Percentiles rank a stretch among this genome's conserved stretches.
Conservation (phyloP, 2,329 filamentous ascomycete genomes). For the Arthrobotrys conoides region DNA sequence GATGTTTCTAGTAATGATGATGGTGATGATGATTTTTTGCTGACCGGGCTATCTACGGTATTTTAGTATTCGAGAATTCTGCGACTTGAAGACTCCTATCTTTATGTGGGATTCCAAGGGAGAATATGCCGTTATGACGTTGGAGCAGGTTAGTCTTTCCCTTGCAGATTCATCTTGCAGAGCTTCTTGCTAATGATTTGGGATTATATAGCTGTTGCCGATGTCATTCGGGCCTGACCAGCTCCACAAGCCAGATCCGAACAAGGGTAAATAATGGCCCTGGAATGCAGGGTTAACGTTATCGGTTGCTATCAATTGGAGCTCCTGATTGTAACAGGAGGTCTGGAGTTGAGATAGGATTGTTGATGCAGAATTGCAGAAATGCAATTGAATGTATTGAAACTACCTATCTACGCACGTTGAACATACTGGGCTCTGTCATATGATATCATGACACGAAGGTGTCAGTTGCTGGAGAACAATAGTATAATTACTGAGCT, state of each 20-base stretch:
- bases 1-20: not conserved
- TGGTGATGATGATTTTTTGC: not conserved
- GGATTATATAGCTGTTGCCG: conserved; percentile 73
- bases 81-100: conserved; percentile 77
- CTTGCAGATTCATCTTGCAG: not conserved
- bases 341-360: not conserved
- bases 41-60: not conserved
- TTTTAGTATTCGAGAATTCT: conserved; percentile 81
- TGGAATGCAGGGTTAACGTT: not conserved
- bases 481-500: not conserved
- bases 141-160: conserved; percentile 74
- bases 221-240: conserved; percentile 78
- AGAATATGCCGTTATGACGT: conserved; percentile 77
- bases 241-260: conserved; percentile 68
- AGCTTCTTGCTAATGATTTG: conserved; percentile 6
- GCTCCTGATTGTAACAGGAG: not conserved
- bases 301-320: not conserved
- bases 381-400: not conserved
- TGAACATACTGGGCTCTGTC: not conserved
- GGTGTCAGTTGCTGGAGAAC: not conserved
- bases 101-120: conserved; percentile 93
- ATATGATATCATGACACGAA: not conserved
- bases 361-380: not conserved
- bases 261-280: conserved; percentile 36
- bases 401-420: not conserved